Evolutionary conservation across 208 protist species (phyloP).

Genomic region (Acanthamoeba triangularis): DNA sequence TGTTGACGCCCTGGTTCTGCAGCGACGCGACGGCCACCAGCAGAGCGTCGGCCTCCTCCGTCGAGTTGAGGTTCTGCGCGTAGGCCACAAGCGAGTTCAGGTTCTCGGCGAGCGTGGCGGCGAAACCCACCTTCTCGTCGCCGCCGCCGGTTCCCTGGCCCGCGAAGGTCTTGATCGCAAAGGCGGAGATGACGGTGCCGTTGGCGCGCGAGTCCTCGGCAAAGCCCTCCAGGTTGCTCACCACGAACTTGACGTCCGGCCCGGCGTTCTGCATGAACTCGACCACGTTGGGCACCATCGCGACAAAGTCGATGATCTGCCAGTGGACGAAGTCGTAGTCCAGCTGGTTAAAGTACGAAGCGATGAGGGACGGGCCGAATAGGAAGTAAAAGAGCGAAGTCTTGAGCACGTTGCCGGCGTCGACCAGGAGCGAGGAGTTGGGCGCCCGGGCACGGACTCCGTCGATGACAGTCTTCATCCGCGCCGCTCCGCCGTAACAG

Average conservation of each 20-base stretch:
- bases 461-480: constrained; percentile 14
- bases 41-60: background rate
- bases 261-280: background rate
- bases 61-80: background rate
- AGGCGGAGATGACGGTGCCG: background rate
- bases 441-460: background rate
- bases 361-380: constrained; percentile 44
- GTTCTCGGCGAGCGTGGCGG: background rate
- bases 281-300: background rate
- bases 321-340: constrained; percentile 34
- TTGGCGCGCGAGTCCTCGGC: background rate
- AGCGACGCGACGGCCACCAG: constrained; percentile 22
- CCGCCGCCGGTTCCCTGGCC: too few relatives aligned
- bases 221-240: constrained; percentile 34
- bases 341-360: constrained; percentile 22
- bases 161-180: constrained; percentile 31
- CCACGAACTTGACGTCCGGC: background rate
- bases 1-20: constrained; percentile 54
- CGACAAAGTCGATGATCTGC: constrained; percentile 54
- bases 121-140: constrained; percentile 35
- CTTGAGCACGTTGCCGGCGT: constrained; percentile 34
- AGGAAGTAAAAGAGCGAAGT: constrained; percentile 62
- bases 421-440: background rate
- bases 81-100: background rate
- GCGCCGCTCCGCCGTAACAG: background rate